Conservation (phyloP, 768 basidiomycete species). For the Kwoniella sp. region DNA sequence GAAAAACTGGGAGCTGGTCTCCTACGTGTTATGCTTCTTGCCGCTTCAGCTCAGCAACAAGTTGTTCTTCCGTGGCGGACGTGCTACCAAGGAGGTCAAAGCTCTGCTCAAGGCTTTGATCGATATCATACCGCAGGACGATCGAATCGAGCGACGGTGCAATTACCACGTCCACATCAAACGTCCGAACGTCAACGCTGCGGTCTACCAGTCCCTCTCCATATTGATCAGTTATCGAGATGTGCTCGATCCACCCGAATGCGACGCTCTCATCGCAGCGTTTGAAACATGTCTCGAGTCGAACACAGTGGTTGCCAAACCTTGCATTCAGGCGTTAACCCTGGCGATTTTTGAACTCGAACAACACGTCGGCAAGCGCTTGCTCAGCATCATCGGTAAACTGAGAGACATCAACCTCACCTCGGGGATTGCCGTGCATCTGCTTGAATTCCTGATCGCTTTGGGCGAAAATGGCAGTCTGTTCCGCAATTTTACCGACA, state of each 20-base stretch:
- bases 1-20: conserved; percentile 85
- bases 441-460: conserved; percentile 83
- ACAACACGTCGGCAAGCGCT: conserved; percentile 69
- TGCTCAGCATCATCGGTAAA: conserved; percentile 77
- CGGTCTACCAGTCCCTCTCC: conserved; percentile 80
- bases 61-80: conserved; percentile 89
- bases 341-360: conserved; percentile 83
- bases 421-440: conserved; percentile 88
- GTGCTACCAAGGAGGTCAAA: conserved; percentile 62
- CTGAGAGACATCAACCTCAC: conserved; percentile 87
- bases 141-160: conserved; percentile 46
- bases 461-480: conserved; percentile 73
- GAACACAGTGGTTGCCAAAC: conserved; percentile 60
- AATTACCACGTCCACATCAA: conserved; percentile 54
- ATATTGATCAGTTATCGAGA: conserved; percentile 81
- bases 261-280: conserved; percentile 52
- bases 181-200: conserved; percentile 74
- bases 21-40: conserved; percentile 84
- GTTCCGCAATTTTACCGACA: conserved; percentile 84
- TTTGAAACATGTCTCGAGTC: conserved; percentile 52
- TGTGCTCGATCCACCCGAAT: conserved; percentile 60
- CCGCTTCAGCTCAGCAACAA: conserved; percentile 91
- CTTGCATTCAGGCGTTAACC: conserved; percentile 82
- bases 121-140: conserved; percentile 39
- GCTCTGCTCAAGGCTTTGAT: conserved; percentile 66